A percentile compares a stretch with the other conserved stretches of the same genome.
These are phyloP conservation scores for Colletotrichum abscissum DNA, from an alignment of 2,329 filamentous ascomycete genomes.

Conservation along the genomic window DNA sequence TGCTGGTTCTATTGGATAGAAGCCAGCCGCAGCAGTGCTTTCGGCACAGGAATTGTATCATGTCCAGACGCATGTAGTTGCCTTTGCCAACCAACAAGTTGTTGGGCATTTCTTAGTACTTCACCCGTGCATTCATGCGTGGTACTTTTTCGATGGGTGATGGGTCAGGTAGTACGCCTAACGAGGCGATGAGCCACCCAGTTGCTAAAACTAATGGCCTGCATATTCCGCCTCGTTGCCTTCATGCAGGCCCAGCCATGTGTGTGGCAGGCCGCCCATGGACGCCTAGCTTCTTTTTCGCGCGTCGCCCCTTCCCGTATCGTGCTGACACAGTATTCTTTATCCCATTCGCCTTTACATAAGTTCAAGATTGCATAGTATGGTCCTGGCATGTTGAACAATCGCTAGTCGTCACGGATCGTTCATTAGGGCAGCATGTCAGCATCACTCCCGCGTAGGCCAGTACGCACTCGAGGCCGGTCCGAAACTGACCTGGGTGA, in stretches of 20 bases:
- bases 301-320: too few species aligned
- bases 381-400: background rate
- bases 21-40: too few species aligned
- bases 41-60: too few species aligned
- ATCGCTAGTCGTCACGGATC: too few species aligned
- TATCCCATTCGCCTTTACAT: background rate
- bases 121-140: too few species aligned
- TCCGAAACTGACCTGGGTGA: background rate
- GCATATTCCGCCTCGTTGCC: conserved; percentile 10
- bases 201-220: background rate
- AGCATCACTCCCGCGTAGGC: background rate
- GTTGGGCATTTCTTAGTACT: too few species aligned
- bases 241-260: conserved; percentile 2
- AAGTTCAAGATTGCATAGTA: background rate
- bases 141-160: too few species aligned
- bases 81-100: too few species aligned
- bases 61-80: too few species aligned
- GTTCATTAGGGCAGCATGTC: background rate
- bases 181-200: background rate
- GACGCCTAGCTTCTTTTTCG: background rate
- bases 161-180: background rate
- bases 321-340: background rate
- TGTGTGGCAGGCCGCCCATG: background rate
- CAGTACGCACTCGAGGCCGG: background rate
- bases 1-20: too few species aligned